Percentiles rank a stretch among this genome's conserved stretches.
These are phyloP conservation scores for Arthroderma sp. DNA, from an alignment of 2,329 filamentous ascomycete genomes.

Conservation along the genomic window DNA sequence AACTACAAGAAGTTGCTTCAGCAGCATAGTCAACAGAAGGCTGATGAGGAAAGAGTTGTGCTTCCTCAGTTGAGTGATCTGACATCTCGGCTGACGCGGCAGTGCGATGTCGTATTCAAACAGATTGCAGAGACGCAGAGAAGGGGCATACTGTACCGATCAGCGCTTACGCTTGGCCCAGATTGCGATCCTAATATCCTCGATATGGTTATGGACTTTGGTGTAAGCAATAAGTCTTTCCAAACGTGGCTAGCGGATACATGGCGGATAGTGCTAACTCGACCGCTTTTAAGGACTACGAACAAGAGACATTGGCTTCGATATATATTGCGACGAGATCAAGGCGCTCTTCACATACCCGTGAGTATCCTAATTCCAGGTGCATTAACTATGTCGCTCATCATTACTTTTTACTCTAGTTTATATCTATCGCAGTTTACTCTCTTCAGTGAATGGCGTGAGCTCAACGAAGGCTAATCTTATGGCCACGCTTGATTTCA, in stretches of 20 bases:
- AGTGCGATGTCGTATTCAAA: slow-evolving; percentile 50
- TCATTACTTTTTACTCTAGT: slow-evolving; percentile 28
- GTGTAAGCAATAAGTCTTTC: slow-evolving; percentile 21
- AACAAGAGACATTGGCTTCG: slow-evolving; percentile 16
- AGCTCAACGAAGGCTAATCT: slow-evolving; percentile 32
- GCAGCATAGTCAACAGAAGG: slow-evolving; percentile 36
- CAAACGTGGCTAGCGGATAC: not conserved
- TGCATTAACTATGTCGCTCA: not conserved
- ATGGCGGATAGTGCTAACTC: slow-evolving; percentile 3
- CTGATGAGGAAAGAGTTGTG: slow-evolving; percentile 34
- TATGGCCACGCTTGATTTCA: slow-evolving; percentile 21
- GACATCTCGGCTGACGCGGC: slow-evolving; percentile 43
- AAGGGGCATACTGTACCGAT: slow-evolving; percentile 54
- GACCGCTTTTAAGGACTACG: slow-evolving; percentile 12
- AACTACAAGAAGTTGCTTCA: slow-evolving; percentile 38
- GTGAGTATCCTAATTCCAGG: slow-evolving; percentile 14
- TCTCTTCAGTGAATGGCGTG: slow-evolving; percentile 46
- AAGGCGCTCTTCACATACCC: slow-evolving; percentile 19
- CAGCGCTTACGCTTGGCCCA: slow-evolving; percentile 35
- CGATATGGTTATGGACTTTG: slow-evolving; percentile 47
- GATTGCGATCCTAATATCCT: slow-evolving; percentile 25
- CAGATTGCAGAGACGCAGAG: slow-evolving; percentile 57
- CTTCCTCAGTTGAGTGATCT: slow-evolving; percentile 53
- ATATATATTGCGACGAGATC: slow-evolving; percentile 24
- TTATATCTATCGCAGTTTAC: slow-evolving; percentile 41